These are phyloP conservation scores for Panicum hallii DNA, from an alignment of 202 grass and related monocot species.

Conservation along the genomic window DNA sequence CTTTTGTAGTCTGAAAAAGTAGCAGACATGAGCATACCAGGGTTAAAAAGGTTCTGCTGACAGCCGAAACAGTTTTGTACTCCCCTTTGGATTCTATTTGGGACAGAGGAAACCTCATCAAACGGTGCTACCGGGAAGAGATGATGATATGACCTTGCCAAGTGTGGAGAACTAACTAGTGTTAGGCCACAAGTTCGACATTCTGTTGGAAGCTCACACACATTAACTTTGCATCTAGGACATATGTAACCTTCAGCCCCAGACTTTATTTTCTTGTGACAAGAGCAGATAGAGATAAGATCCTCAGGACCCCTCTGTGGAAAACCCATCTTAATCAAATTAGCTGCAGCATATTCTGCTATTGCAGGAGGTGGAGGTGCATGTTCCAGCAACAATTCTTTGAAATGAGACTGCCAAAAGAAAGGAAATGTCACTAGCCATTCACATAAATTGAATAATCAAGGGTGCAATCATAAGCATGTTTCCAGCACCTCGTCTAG, in stretches of 20 bases:
- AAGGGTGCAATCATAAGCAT: constrained; percentile 37
- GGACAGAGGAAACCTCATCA: constrained; percentile 75
- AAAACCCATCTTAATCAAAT: constrained; percentile 99
- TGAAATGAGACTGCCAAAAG: constrained; percentile 86
- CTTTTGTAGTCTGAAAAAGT: constrained; percentile 20
- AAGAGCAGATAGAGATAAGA: constrained; percentile 96
- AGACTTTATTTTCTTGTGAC: constrained; percentile 87
- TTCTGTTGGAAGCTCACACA: constrained; percentile 92
- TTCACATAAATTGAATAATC: constrained; percentile 31
- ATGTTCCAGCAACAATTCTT: constrained; percentile 93
- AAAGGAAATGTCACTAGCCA: constrained; percentile 42
- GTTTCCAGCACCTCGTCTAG: constrained; percentile 75
- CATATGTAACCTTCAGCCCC: constrained; percentile 92
- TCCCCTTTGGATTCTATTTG: constrained; percentile 80
- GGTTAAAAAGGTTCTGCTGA: constrained; percentile 74
- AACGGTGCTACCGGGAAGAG: constrained; percentile 89
- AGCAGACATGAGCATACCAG: constrained; percentile 57
- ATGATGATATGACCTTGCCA: constrained; percentile 99
- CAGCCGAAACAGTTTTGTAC: constrained; percentile 80
- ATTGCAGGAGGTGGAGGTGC: constrained; percentile 92
- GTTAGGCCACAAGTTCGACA: constrained; percentile 92
- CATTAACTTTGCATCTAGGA: constrained; percentile 97
- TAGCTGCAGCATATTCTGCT: constrained; percentile 93
- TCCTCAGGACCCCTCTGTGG: constrained; percentile 99
- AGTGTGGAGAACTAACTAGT: constrained; percentile 92